These are phyloP conservation scores for Cercospora beticola DNA, from an alignment of 2,329 filamentous ascomycete species.

Conservation along the genomic window DNA sequence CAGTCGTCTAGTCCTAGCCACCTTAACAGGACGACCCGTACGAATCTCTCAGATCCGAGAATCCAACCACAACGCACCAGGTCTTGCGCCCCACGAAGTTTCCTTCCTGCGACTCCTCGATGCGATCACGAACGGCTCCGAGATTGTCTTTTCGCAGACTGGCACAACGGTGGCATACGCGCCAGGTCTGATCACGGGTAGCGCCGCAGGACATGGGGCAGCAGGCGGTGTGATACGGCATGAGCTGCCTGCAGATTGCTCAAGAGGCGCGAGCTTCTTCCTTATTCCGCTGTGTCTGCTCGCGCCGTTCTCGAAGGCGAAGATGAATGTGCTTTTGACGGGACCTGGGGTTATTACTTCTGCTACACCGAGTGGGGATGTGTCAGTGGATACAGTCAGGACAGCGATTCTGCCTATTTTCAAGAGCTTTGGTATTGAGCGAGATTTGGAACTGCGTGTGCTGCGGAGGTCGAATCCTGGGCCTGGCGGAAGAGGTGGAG, in stretches of 20 bases:
- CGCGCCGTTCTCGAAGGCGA: slow-evolving; percentile 87
- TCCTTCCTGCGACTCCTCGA: slow-evolving; percentile 95
- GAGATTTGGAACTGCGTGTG: slow-evolving; percentile 80
- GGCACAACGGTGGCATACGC: slow-evolving; percentile 91
- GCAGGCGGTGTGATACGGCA: slow-evolving; percentile 75
- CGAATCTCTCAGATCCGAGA: slow-evolving; percentile 94
- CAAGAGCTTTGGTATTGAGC: slow-evolving; percentile 83
- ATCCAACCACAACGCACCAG: slow-evolving; percentile 79
- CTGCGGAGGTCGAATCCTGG: slow-evolving; percentile 77
- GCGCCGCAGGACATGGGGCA: slow-evolving; percentile 71
- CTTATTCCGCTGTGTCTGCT: slow-evolving; percentile 84
- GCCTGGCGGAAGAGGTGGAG: slow-evolving; percentile 72
- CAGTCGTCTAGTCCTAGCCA: slow-evolving; percentile 82
- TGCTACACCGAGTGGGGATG: slow-evolving; percentile 77
- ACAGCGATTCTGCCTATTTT: slow-evolving; percentile 90
- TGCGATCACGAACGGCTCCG: slow-evolving; percentile 88
- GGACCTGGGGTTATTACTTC: slow-evolving; percentile 92
- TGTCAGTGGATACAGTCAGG: slow-evolving; percentile 89
- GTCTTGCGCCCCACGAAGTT: slow-evolving; percentile 87
- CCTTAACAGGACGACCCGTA: slow-evolving; percentile 82
- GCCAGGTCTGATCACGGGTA: slow-evolving; percentile 88
- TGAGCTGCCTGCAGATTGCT: slow-evolving; percentile 72
- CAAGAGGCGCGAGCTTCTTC: slow-evolving; percentile 85
- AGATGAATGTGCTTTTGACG: slow-evolving; percentile 84
- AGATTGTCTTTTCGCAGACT: slow-evolving; percentile 93